phyloP scores from a whole-genome alignment of 1,139 yeast genomes.

The Saccharomyces hybrid region DNA sequence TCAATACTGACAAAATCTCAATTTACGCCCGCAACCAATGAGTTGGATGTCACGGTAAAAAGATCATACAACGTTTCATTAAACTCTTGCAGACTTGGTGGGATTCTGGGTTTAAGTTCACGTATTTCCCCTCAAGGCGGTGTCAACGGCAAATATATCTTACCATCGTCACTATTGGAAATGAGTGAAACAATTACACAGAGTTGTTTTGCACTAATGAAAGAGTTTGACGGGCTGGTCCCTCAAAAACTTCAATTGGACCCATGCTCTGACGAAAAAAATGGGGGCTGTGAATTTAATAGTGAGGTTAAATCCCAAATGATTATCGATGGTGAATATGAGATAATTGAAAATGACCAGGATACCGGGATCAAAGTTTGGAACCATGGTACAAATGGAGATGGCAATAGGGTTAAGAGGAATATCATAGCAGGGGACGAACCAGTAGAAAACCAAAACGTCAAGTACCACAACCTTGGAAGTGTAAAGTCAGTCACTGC shows the following conservation, averaged over 20 bases:
- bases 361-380: constrained; percentile 3
- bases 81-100: constrained; percentile 67
- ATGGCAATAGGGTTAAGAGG: background rate
- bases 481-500: background rate
- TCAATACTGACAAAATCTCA: constrained; percentile 17
- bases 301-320: constrained; percentile 12
- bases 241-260: constrained; percentile 39
- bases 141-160: background rate
- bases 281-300: constrained; percentile 28
- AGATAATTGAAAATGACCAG: background rate
- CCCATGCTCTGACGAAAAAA: constrained; percentile 29
- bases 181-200: constrained; percentile 56
- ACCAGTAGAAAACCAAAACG: background rate
- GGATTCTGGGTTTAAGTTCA: constrained; percentile 64
- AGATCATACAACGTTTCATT: constrained; percentile 40
- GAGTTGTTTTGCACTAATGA: constrained; percentile 53
- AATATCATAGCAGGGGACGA: background rate
- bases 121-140: constrained; percentile 38
- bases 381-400: background rate
- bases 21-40: constrained; percentile 21
- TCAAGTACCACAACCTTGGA: background rate
- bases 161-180: constrained; percentile 43
- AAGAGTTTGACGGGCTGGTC: constrained; percentile 36
- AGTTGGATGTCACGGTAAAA: constrained; percentile 20
- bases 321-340: constrained; percentile 1